phyloP scores from a whole-genome alignment of 176 grass and related monocot species.

The Dactylis glomerata region DNA sequence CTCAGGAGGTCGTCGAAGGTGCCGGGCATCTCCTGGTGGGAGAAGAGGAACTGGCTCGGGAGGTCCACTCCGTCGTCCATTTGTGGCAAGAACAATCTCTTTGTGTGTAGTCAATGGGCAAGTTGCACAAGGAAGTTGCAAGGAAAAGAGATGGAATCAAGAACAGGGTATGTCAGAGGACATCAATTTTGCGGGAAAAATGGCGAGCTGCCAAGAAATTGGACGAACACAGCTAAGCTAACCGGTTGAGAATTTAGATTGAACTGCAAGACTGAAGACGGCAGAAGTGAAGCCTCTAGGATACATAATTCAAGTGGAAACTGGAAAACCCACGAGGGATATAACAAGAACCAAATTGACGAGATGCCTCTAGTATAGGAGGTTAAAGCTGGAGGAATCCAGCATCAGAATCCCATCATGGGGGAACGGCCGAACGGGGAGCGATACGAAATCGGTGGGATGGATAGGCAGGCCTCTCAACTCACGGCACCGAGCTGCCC shows the following conservation, averaged over 20 bases:
- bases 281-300: background rate
- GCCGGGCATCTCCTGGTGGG: constrained; percentile 46
- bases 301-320: background rate
- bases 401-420: constrained; percentile 48
- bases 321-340: background rate
- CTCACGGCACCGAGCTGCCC: constrained; percentile 21
- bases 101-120: constrained; percentile 4
- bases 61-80: constrained; percentile 25
- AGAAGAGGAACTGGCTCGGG: constrained; percentile 47
- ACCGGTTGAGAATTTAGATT: background rate
- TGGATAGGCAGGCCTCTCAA: background rate
- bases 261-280: background rate
- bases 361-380: background rate
- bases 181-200: background rate
- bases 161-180: background rate
- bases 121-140: background rate
- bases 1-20: constrained; percentile 65
- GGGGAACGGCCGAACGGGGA: background rate
- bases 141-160: background rate
- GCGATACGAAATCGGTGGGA: constrained; percentile 9
- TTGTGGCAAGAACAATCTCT: background rate
- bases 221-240: background rate
- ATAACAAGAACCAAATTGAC: constrained; percentile 7
- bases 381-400: constrained; percentile 34
- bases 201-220: background rate